Percentiles rank a stretch among this genome's conserved stretches.
Evolutionary conservation across 257 asterid genomes (phyloP).

Genomic region (Solanum rostratum): DNA sequence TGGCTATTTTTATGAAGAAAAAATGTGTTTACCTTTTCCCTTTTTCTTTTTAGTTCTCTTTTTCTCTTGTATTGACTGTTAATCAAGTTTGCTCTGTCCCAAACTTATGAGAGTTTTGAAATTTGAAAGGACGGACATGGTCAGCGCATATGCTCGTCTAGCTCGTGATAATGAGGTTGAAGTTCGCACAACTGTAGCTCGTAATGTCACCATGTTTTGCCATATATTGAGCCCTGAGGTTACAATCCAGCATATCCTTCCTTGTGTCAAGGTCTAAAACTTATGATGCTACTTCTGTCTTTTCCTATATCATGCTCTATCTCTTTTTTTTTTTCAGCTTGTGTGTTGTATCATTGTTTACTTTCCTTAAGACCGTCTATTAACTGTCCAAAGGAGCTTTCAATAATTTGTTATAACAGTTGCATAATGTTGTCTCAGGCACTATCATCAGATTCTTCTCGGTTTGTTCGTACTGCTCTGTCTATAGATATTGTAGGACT

Average conservation of each 20-base stretch:
- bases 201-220: slow-evolving; percentile 23
- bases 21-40: neutral
- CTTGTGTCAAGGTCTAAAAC: slow-evolving; percentile 23
- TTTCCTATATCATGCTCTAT: neutral
- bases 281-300: neutral
- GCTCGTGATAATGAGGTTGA: slow-evolving; percentile 27
- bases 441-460: slow-evolving; percentile 20
- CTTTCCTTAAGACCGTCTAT: neutral
- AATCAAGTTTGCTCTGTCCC: neutral
- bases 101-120: neutral
- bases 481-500: slow-evolving; percentile 30
- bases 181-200: slow-evolving; percentile 24
- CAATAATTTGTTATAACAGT: neutral
- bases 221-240: slow-evolving; percentile 21
- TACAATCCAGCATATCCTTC: slow-evolving; percentile 22
- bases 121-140: slow-evolving; percentile 16
- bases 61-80: neutral
- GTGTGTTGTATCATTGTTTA: neutral
- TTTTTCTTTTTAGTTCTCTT: neutral
- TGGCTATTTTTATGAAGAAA: neutral
- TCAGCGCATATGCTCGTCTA: slow-evolving; percentile 24
- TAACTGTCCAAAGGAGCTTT: neutral
- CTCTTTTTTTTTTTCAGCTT: neutral
- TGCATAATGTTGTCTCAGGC: slow-evolving; percentile 4
- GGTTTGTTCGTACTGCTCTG: slow-evolving; percentile 26